Percentiles rank a stretch among this genome's conserved stretches.
These are phyloP conservation scores for Abrus precatorius DNA, from an alignment of 306 rosid species.

Conservation along the genomic window DNA sequence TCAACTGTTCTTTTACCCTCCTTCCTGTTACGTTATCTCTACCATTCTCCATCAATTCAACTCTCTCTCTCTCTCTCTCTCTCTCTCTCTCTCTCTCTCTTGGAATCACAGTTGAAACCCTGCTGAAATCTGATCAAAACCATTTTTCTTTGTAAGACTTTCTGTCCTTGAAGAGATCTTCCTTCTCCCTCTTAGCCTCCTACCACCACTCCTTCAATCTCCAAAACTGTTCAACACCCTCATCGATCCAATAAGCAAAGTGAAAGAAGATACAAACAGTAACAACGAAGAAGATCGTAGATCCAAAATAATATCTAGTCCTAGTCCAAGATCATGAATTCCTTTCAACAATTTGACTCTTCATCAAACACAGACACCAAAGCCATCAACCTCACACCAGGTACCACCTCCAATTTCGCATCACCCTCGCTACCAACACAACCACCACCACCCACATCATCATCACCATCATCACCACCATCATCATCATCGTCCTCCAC, in stretches of 20 bases:
- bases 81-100: slow-evolving; percentile 13
- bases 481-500: slow-evolving; percentile 19
- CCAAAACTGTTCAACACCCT: not conserved
- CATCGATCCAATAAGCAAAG: not conserved
- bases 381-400: slow-evolving; percentile 25
- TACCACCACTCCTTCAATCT: not conserved
- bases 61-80: not conserved
- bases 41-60: slow-evolving; percentile 8
- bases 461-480: slow-evolving; percentile 14
- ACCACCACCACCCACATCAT: slow-evolving; percentile 10
- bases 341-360: slow-evolving; percentile 59
- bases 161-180: not conserved
- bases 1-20: slow-evolving; percentile 57
- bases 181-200: not conserved
- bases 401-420: slow-evolving; percentile 29
- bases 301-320: not conserved
- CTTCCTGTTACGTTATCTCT: slow-evolving; percentile 34
- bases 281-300: not conserved
- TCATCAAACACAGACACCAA: slow-evolving; percentile 41
- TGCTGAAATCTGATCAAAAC: slow-evolving; percentile 21
- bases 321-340: slow-evolving; percentile 49
- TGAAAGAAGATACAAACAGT: not conserved
- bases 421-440: not conserved
- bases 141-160: too few relatives aligned
- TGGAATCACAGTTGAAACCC: slow-evolving; percentile 16